Base-by-base conservation (phyloP, 164 flowering plant species). In the Aristolochia fimbriata region DNA sequence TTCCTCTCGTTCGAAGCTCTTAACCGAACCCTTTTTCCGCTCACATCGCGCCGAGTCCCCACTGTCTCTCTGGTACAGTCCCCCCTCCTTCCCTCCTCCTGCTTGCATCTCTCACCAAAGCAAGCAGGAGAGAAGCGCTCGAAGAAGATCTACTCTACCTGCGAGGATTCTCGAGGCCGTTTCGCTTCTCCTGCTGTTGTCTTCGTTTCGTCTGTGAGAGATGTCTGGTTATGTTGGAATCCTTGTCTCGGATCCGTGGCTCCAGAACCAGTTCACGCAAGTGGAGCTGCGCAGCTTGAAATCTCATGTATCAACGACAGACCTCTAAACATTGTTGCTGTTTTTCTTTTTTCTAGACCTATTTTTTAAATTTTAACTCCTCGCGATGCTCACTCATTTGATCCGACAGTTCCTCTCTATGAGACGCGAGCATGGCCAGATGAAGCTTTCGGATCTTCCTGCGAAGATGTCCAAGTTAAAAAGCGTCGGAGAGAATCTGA, bases 211-310 rank as follows among this genome's bases (percentile, higher is more conserved):
- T 15, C 50, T 37, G n/a, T 20, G 21, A 24, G 37, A 37, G 24
- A 85, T 85, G 90, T 77, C 88, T 7, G 86, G 84, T 11, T 86
- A 80, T 67, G 76, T 82, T 3, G 96, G 96, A 3, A 73, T 89
- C 48, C 65, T 86, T 54, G 88, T 86, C 3, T 89, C 96, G 43
- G 96, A 89, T 85, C 92, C 92, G 78, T 87, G 86, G 88, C 85
- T 90, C 6, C 96, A 89, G 59, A 84, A 85, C 66, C 91, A 89
- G 81, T 89, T 86, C 82, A 89, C 96, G 12, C 96, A 89, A 60
- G 96, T 81, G 60, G 93, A 89, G 78, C 93, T 89, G 31, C 83
- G 91, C 47, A 79, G 82, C 73, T 75, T 89, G 65, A 86, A 83
- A 64, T 63, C 91, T 31, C 82, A 87, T 25, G 96, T 86, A 70